These are phyloP conservation scores for Teratosphaeria viscida DNA, from an alignment of 2,329 filamentous ascomycete species.

Conservation along the genomic window DNA sequence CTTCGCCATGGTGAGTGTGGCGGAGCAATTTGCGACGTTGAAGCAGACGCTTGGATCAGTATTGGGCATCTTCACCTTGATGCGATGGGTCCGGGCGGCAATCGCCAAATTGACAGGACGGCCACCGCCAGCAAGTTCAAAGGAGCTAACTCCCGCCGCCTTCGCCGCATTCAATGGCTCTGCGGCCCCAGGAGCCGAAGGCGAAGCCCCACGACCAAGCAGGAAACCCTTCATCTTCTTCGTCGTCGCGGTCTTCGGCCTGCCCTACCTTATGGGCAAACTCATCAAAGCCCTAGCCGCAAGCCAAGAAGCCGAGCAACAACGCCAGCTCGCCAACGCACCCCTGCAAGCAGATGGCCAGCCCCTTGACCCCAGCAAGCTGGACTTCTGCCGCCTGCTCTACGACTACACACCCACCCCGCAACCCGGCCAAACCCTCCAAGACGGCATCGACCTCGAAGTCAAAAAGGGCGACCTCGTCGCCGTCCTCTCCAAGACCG, in stretches of 20 bases:
- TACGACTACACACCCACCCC: constrained; percentile 87
- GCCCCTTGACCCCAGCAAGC: constrained; percentile 71
- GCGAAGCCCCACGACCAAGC: constrained; percentile 60
- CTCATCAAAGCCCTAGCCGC: constrained; percentile 77
- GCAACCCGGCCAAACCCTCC: constrained; percentile 32
- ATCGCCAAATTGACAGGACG: constrained; percentile 89
- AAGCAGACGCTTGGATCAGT: constrained; percentile 88
- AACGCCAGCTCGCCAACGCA: constrained; percentile 44
- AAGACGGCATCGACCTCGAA: constrained; percentile 69
- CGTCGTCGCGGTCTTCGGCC: constrained; percentile 81
- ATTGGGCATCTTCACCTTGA: constrained; percentile 86
- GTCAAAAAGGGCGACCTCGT: constrained; percentile 94
- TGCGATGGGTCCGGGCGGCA: constrained; percentile 87
- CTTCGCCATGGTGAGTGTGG: constrained; percentile 97
- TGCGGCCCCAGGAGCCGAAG: constrained; percentile 27
- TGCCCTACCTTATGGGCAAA: constrained; percentile 96
- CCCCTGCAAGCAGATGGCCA: constrained; percentile 35
- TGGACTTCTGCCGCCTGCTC: constrained; percentile 90
- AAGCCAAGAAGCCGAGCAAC: constrained; percentile 74
- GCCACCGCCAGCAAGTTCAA: constrained; percentile 78
- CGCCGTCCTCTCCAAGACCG: constrained; percentile 82
- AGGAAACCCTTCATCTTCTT: constrained; percentile 97
- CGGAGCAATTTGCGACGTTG: constrained; percentile 90
- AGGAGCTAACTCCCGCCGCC: constrained; percentile 74
- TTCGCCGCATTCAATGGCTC: constrained; percentile 77